A percentile compares a stretch with the other conserved stretches of the same genome.
phyloP scores from a whole-genome alignment of 768 basidiomycete genomes.

The Tephrocybe sp. region DNA sequence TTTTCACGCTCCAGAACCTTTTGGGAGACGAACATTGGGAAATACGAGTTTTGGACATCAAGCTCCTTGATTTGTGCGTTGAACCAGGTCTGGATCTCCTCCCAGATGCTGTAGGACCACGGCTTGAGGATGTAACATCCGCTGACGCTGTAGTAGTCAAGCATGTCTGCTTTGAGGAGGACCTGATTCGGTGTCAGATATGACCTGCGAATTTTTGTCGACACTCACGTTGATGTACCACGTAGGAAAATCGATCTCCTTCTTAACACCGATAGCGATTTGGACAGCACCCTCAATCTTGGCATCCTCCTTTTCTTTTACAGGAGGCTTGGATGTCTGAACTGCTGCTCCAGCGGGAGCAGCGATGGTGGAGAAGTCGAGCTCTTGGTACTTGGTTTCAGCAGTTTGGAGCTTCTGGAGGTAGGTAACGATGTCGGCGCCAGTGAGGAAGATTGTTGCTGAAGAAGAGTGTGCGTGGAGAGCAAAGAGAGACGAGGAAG shows the following conservation, averaged over 20 bases:
- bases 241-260: slow-evolving; percentile 89
- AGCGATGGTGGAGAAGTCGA: slow-evolving; percentile 68
- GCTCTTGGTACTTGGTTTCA: slow-evolving; percentile 59
- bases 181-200: slow-evolving; percentile 53
- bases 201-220: not conserved
- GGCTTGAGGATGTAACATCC: slow-evolving; percentile 99
- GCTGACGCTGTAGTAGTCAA: slow-evolving; percentile 98
- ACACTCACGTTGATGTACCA: slow-evolving; percentile 87
- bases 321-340: slow-evolving; percentile 34
- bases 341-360: slow-evolving; percentile 34
- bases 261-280: slow-evolving; percentile 92
- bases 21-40: slow-evolving; percentile 96
- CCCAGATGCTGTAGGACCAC: slow-evolving; percentile 98
- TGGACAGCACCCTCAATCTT: slow-evolving; percentile 88
- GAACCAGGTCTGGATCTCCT: slow-evolving; percentile 95
- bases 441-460: slow-evolving; percentile 75
- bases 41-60: slow-evolving; percentile 96
- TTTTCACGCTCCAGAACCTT: slow-evolving; percentile 96
- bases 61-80: slow-evolving; percentile 88
- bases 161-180: slow-evolving; percentile 96
- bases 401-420: slow-evolving; percentile 69
- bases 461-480: slow-evolving; percentile 72
- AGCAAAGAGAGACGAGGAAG: slow-evolving; percentile 65
- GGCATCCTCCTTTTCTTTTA: slow-evolving; percentile 68
- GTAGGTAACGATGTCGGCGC: slow-evolving; percentile 71